Evolutionary conservation across 2,329 filamentous ascomycete genomes (phyloP), one percentile per base, ranked within the genome.

Genomic region (Aspergillus sp.): DNA sequence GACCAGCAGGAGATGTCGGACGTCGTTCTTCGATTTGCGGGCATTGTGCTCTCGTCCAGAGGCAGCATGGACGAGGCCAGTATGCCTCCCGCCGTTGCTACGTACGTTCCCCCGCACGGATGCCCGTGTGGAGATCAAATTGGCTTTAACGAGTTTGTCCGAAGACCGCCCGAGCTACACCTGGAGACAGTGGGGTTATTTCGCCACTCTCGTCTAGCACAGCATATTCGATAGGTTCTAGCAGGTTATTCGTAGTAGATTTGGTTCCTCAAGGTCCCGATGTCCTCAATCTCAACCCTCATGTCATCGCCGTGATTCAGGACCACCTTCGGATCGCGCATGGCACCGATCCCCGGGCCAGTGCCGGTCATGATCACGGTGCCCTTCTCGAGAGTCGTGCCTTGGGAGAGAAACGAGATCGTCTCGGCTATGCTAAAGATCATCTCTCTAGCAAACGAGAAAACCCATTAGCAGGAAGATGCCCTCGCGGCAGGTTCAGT

Each of bases 281-380:
- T 56, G 4, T 35, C 32, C 20, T 55, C 51, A 40, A 66, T 58
- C 29, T 58, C 47, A 3, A 66, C 55, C 20, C 53, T 43, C 30
- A 65, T 60, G 30, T 60, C 54, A 43, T 64, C 61, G 4, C 54
- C 56, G 29, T 57, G 37, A 10, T 48, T 51, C 24, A 67, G 36
- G 5, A 52, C 54, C 14, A 64, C 47, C 30, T 63, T 63, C 0
- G 62, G 61, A 17, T 57, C 54, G 20, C 58, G 51, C 44, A 60
- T 58, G 3, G 56, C 53, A 4, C 66, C 66, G 12, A 68, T 63
- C 15, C 66, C 64, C 0, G 58, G 53, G 0, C 56, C 57, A 1
- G 63, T 64, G 13, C 60, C 60, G 5, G 58, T 62, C 47, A 63
- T 54, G 32, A 63, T 61, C 12, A 64, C 30, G 2, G 58, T 61